phyloP scores from a whole-genome alignment of 495 filamentous ascomycete genomes.

The Mycothermus thermophilus region DNA sequence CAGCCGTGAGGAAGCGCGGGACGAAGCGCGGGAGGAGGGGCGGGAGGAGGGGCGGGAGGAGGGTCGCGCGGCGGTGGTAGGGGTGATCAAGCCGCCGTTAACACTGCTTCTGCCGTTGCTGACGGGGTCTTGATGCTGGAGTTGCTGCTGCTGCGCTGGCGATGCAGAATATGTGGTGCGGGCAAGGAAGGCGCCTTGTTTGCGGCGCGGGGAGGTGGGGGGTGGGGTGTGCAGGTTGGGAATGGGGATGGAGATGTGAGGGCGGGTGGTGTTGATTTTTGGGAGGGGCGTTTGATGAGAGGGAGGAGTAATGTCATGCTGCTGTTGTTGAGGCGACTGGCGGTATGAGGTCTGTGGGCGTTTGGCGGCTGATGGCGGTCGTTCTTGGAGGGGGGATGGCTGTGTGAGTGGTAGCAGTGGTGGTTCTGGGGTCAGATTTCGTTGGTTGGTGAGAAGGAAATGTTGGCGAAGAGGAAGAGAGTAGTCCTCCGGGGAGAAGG shows the following conservation, averaged over 20 bases:
- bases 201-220: slow-evolving; percentile 2
- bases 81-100: no score
- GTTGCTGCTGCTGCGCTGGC: no score
- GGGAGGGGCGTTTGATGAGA: neutral
- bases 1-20: no score
- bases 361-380: neutral
- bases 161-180: neutral
- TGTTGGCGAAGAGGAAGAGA: slow-evolving; percentile 1
- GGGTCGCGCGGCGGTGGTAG: no score
- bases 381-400: neutral
- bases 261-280: neutral
- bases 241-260: neutral
- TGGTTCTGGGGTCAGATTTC: neutral
- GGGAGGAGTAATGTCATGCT: neutral
- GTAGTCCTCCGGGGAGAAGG: slow-evolving; percentile 7
- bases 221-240: neutral
- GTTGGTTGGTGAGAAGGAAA: neutral
- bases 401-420: neutral
- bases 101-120: no score
- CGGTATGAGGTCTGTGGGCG: neutral
- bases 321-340: neutral
- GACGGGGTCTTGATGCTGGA: neutral
- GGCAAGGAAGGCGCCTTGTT: neutral
- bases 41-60: no score
- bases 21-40: no score